phyloP scores from a whole-genome alignment of 371 early-diverging fungal species.

The Apophysomyces trapeziformis region DNA sequence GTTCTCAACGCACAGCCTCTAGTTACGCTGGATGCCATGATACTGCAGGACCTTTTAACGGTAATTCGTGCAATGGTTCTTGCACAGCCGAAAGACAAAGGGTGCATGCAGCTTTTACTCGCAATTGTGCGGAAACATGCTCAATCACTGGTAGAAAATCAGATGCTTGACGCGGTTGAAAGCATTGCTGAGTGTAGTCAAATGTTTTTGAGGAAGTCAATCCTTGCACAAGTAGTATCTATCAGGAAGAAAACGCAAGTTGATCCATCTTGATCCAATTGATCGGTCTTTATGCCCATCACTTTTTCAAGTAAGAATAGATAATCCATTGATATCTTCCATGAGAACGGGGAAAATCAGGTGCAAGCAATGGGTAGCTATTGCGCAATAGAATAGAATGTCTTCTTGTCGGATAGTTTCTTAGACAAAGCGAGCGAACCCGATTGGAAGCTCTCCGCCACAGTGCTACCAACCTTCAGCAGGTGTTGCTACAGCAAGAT shows the following conservation, averaged over 20 bases:
- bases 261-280: background rate
- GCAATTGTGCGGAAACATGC: constrained; percentile 5
- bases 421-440: no score
- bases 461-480: no score
- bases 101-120: constrained; percentile 13
- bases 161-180: background rate
- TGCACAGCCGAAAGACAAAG: constrained; percentile 9
- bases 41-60: background rate
- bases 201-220: constrained; percentile 11
- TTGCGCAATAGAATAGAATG: no score
- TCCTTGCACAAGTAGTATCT: constrained; percentile 8
- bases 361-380: no score
- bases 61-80: background rate
- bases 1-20: constrained; percentile 1
- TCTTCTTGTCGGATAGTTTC: no score
- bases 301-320: no score
- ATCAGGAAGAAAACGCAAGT: constrained; percentile 9
- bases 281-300: no score
- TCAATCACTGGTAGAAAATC: constrained; percentile 7
- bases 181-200: background rate
- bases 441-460: no score
- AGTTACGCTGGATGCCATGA: background rate
- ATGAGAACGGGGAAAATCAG: no score
- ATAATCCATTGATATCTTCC: no score
- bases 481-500: no score